Evolutionary conservation across 345 rosid species (phyloP).

Genomic region (Luvunga scandens): DNA sequence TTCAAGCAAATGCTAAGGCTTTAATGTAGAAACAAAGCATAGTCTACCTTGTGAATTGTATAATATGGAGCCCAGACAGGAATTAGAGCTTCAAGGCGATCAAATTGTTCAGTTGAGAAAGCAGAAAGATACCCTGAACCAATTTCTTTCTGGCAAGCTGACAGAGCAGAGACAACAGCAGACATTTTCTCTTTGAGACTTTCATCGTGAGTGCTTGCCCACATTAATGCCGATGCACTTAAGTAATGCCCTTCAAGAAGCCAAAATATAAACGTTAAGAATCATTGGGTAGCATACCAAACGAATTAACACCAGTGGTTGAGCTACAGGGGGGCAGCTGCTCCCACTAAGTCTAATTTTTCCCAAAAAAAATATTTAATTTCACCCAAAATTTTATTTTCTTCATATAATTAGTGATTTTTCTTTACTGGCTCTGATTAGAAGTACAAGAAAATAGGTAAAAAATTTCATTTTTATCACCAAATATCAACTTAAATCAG

Average conservation of each 20-base stretch:
- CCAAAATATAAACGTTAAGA: neutral
- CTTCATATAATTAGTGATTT: too few relatives aligned
- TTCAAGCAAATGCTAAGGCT: neutral
- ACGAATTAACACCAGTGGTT: neutral
- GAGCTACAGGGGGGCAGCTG: too few relatives aligned
- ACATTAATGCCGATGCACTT: constrained; percentile 56
- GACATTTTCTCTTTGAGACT: constrained; percentile 41
- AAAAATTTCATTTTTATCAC: too few relatives aligned
- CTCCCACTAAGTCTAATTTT: too few relatives aligned
- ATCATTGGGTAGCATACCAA: neutral
- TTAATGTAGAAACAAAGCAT: neutral
- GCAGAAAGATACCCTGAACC: constrained; percentile 58
- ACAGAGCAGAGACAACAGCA: constrained; percentile 37
- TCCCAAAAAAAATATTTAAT: too few relatives aligned
- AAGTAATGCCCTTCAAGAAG: constrained; percentile 50
- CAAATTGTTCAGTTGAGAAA: constrained; percentile 42
- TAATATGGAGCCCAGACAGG: constrained; percentile 69
- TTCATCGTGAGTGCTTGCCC: constrained; percentile 52
- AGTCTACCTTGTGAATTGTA: constrained; percentile 50
- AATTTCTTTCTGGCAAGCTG: constrained; percentile 43
- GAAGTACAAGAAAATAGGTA: too few relatives aligned
- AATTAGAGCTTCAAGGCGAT: constrained; percentile 46
- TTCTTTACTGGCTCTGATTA: too few relatives aligned
- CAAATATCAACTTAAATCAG: too few relatives aligned
- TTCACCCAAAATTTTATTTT: too few relatives aligned